Base-by-base conservation (phyloP, 805 yeast species). In the Phaffomyces antillensis region DNA sequence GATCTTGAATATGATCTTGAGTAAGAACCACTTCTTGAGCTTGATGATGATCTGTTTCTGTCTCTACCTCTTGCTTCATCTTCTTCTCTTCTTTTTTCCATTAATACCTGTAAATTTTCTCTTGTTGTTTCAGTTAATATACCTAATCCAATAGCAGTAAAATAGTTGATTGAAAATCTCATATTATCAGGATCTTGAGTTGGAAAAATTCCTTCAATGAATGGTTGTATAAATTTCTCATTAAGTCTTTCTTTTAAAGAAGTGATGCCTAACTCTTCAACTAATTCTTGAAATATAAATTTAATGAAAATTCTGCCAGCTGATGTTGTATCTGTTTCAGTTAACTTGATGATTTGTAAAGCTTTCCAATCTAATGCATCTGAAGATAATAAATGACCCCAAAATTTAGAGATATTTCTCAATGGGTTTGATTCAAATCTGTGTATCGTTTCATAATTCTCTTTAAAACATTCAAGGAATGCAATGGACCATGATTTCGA, bases 101-200 rank as follows among this genome's bases (percentile, higher is more conserved):
- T 62, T 31, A 70, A 52, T 16, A 53, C 52, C 43, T 63, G 58
- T 46, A 81, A 61, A 15, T 65, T 68, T 5, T 68, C 73, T 64
- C 98, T 76, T 95, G 90, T 84, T 2, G 68, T 75, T 34, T 87
- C 96, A 0, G 98, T 90, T 46, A 91, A 60, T 3, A 75, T 72
- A 38, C 97, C 97, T 40, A 91, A 61, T 0, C 95, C 95, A 49
- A 91, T 88, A 1, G 97, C 96, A 0, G 97, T 91, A 63, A 91
- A 91, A 60, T 74, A 91, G 59, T 91, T 91, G 59, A 89, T 88
- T 2, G 95, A 75, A 60, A 90, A 91, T 47, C 91, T 70, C 13
- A 83, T 65, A 51, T 76, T 66, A 10, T 78, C 81, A 7, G 71
- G 68, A 44, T 71, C 71, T 2, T 63, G 64, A 12, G 26, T 57